Percentiles rank a stretch among this genome's conserved stretches.
Conservation (phyloP, 345 rosid genomes). For the Reutealis trisperma region DNA sequence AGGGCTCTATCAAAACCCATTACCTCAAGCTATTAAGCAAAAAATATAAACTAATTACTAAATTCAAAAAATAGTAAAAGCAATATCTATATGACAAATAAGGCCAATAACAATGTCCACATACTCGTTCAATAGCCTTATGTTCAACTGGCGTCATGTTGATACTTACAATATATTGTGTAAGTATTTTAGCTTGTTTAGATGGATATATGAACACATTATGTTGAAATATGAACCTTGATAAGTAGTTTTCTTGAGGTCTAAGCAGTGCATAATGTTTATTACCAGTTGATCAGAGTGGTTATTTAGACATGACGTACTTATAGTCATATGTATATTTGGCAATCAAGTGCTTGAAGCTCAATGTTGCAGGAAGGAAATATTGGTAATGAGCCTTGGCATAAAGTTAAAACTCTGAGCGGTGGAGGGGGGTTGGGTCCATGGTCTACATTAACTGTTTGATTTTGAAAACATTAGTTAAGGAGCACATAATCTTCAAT, state of each 20-base stretch:
- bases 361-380: background rate
- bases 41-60: background rate
- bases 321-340: background rate
- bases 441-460: background rate
- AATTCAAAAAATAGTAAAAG: background rate
- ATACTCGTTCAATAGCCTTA: constrained; percentile 83
- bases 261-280: background rate
- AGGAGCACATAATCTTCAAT: constrained; percentile 4
- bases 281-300: background rate
- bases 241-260: background rate
- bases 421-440: background rate
- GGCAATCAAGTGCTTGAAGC: background rate
- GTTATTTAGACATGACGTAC: background rate
- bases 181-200: too few species aligned
- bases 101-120: background rate
- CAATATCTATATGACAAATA: background rate
- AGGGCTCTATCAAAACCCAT: constrained; percentile 96
- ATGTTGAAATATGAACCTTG: too few species aligned
- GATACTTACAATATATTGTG: too few species aligned
- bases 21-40: constrained; percentile 65
- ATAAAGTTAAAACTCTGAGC: background rate
- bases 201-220: too few species aligned
- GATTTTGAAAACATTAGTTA: background rate
- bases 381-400: background rate
- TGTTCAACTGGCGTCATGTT: constrained; percentile 95